These are phyloP conservation scores for Acanthamoeba sp. DNA, from an alignment of 208 protist species.

Conservation along the genomic window DNA sequence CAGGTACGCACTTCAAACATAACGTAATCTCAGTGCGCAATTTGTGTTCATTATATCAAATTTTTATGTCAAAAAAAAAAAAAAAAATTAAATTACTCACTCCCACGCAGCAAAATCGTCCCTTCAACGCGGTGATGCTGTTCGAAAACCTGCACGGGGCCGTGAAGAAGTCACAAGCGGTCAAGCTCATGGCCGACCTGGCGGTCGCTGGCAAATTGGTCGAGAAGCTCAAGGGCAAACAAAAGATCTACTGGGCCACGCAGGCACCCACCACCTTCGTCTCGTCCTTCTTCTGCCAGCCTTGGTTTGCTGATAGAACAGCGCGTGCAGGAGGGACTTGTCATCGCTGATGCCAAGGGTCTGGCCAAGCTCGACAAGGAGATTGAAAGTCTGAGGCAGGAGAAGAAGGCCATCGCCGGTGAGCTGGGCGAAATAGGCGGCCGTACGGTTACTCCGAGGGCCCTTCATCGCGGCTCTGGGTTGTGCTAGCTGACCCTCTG, in stretches of 20 bases:
- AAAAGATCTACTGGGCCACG: constrained; percentile 70
- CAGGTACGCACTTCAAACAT: background rate
- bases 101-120: constrained; percentile 57
- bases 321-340: constrained; percentile 61
- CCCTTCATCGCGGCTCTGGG: background rate
- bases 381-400: background rate
- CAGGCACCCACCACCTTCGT: background rate
- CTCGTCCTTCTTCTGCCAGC: background rate
- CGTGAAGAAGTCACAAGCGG: constrained; percentile 57
- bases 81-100: background rate
- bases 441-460: constrained; percentile 20
- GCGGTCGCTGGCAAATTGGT: constrained; percentile 36
- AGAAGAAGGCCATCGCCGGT: background rate
- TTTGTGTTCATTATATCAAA: background rate
- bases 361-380: constrained; percentile 57
- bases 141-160: constrained; percentile 62
- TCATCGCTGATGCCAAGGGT: constrained; percentile 6
- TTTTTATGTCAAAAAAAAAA: no score
- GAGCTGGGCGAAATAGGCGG: constrained; percentile 45
- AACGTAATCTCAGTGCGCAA: background rate
- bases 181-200: constrained; percentile 60
- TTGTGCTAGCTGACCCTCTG: background rate
- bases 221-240: constrained; percentile 71
- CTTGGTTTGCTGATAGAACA: background rate
- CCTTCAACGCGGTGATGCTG: constrained; percentile 66